phyloP scores from a whole-genome alignment of 169 alveolate species.

The Plasmodium fragile region DNA sequence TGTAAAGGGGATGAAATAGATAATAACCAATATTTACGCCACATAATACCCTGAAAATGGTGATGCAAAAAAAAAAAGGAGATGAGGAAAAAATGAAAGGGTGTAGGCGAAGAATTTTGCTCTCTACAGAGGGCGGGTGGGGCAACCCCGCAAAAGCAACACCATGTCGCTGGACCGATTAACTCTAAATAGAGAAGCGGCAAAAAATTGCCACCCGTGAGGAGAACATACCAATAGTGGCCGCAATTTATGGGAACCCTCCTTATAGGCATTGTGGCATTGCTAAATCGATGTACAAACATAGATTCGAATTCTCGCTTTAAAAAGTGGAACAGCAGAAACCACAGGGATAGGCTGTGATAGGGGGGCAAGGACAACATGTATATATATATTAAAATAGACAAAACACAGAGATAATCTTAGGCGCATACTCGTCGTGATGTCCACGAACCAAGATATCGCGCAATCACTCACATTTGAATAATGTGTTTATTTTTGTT shows the following conservation, averaged over 20 bases:
- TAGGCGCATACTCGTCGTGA: not conserved
- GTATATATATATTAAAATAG: not conserved
- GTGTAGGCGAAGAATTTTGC: not conserved
- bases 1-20: slow-evolving; percentile 95
- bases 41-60: slow-evolving; percentile 85
- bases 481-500: slow-evolving; percentile 77
- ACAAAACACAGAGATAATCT: not conserved
- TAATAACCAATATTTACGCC: slow-evolving; percentile 94
- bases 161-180: not conserved
- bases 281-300: slow-evolving; percentile 96
- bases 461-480: slow-evolving; percentile 40
- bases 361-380: not conserved
- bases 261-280: slow-evolving; percentile 97
- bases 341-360: slow-evolving; percentile 56
- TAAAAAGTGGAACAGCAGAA: slow-evolving; percentile 94
- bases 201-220: not conserved
- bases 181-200: not conserved
- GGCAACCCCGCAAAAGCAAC: not conserved
- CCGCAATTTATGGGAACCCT: slow-evolving; percentile 95
- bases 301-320: slow-evolving; percentile 98
- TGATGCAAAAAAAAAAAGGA: not conserved
- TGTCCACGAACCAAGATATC: not conserved
- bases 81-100: not conserved
- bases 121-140: not conserved
- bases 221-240: slow-evolving; percentile 94